A percentile compares a stretch with the other conserved stretches of the same genome.
Evolutionary conservation across 164 flowering plant species (phyloP).

Genomic region (Santalum album): DNA sequence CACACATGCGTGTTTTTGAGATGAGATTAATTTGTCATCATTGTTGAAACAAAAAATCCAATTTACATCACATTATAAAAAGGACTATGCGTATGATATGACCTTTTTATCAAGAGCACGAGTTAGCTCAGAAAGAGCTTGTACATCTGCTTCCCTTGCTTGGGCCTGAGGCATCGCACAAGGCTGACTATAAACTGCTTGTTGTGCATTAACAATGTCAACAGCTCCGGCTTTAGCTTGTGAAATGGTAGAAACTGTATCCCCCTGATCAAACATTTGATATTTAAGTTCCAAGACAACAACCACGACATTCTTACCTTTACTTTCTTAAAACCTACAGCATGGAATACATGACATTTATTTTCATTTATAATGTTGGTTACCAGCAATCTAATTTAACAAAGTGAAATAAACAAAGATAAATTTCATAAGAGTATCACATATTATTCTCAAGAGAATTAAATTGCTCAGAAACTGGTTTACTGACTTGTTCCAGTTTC

Average conservation of each 20-base stretch:
- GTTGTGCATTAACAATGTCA: constrained; percentile 11
- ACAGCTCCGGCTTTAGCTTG: constrained; percentile 15
- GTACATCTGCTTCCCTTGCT: constrained; percentile 27
- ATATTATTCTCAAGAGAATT: too few species aligned
- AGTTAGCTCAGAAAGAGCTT: constrained; percentile 19
- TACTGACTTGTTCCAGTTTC: too few species aligned
- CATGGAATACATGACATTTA: too few species aligned
- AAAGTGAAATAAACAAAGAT: too few species aligned
- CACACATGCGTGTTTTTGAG: too few species aligned
- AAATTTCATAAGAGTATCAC: too few species aligned
- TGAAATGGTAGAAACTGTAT: constrained; percentile 1
- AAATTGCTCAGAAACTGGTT: too few species aligned
- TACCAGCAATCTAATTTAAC: too few species aligned
- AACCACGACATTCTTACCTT: not conserved
- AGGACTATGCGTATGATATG: not conserved
- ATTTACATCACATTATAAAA: not conserved
- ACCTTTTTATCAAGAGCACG: constrained; percentile 38
- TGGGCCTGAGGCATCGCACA: constrained; percentile 4
- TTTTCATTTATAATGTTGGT: too few species aligned
- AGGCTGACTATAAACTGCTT: constrained; percentile 5
- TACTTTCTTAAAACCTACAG: too few species aligned
- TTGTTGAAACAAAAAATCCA: not conserved
- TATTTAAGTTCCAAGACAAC: not conserved
- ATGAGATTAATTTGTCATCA: not conserved
- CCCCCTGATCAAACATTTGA: constrained; percentile 11